A percentile compares a stretch with the other conserved stretches of the same genome.
phyloP scores from a whole-genome alignment of 768 basidiomycete species.

The Panus rudis region DNA sequence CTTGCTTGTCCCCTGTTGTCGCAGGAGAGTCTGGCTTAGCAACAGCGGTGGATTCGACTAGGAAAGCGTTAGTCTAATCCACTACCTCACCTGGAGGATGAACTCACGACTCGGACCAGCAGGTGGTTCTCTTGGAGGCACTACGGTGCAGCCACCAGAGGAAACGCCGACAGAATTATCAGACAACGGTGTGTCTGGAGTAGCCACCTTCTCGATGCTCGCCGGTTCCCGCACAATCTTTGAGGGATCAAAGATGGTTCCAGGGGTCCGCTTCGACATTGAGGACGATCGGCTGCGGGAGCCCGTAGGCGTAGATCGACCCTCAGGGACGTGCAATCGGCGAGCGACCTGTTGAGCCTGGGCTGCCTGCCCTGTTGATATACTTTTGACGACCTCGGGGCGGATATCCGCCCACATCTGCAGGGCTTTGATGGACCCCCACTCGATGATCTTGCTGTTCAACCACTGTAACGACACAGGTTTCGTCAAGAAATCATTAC shows the following conservation, averaged over 20 bases:
- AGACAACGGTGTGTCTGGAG: constrained; percentile 8
- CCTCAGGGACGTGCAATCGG: constrained; percentile 42
- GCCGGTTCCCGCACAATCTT: background rate
- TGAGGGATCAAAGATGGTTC: no score
- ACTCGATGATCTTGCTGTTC: constrained; percentile 97
- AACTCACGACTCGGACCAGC: no score
- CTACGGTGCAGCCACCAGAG: background rate
- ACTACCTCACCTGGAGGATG: no score
- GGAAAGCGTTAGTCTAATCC: no score
- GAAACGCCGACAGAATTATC: constrained; percentile 4
- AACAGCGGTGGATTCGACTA: no score
- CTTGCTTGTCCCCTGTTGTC: no score
- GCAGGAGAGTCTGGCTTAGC: no score
- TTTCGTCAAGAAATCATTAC: constrained; percentile 98
- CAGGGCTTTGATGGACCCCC: constrained; percentile 94
- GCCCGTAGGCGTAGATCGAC: constrained; percentile 30
- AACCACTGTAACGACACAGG: constrained; percentile 94
- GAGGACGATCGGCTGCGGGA: constrained; percentile 34
- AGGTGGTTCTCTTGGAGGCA: background rate
- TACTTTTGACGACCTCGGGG: constrained; percentile 47
- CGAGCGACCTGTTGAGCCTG: constrained; percentile 43
- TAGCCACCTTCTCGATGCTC: constrained; percentile 1
- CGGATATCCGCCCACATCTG: constrained; percentile 88
- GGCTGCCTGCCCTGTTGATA: constrained; percentile 37
- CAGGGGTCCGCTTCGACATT: constrained; percentile 8